Evolutionary conservation across 106 monocot genomes (phyloP), one percentile per base, ranked within the genome.

Genomic region (Cymbidium sinense): DNA sequence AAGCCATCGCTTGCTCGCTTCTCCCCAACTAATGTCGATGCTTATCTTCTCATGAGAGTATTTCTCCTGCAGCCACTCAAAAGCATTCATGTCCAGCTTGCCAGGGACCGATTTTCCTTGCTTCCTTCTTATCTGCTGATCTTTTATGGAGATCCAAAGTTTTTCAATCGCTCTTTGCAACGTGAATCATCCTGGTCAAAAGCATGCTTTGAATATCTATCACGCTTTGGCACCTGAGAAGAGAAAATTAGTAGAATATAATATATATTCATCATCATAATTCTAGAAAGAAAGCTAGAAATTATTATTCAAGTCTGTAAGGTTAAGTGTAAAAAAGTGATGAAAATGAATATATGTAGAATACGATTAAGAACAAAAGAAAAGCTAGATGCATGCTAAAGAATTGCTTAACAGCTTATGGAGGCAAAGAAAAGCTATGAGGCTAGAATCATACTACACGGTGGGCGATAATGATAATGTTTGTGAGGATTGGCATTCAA

Each of bases 151-250:
- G 13, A 78, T 80, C 99, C 99, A 99, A 3, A 99, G 87, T 80
- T 90, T 95, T 79, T 79, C 82, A 13, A 99, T 89, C 4, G 99
- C 87, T 78, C 95, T 87, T 54, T 99, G 83, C 18, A 61, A 29
- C 2, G 95, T 95, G 80, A 99, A 99, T 37, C 50, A 19, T 81
- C 78, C 65, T 95, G 80, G 70, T 99, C 99, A 29, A 80, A 95
- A 28, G 99, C 94, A 82, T 95, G 92, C 83, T 99, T 95, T 3
- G 83, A 55, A 99, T 87, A 78, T 99, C 99, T 47, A 99, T 99
- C 34, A 88, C 82, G 0, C 95, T 99, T 75, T 99, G 99, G 11
- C 90, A 85, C 99, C 99, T 99, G 88, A 36, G 50, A 80, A 50
- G 21, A 64, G 31, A 19, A 73, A 69, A 75, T 67, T 21, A 72